Base-by-base conservation (phyloP, 352 stramenopile genomes). In the Globisporangium paddicum region DNA sequence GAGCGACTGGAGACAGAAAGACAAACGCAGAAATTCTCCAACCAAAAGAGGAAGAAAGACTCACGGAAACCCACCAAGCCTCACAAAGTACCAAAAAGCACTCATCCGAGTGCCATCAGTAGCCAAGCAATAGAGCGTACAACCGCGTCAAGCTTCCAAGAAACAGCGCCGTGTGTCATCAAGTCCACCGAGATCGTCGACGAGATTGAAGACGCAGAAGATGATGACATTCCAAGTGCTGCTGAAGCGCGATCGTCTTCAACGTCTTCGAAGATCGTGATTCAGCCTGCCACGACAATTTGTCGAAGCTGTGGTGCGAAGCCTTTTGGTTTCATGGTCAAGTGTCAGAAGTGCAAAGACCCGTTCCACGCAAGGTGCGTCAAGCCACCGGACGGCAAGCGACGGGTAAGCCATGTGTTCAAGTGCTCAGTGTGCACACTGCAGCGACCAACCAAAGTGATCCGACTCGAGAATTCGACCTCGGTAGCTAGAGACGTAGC, bases 261-360 rank as follows among this genome's bases (percentile, higher is more conserved):
- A 42, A 16, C 14, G 30, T 1, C 32, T 32, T 10, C 21, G 32
- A 55, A 55, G 35, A 32, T 42, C 21, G n/a, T 32, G 21, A 32
- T 42, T 14, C 32, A 41, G 9, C 49, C 19, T 30, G 19, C 11
- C 49, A 45, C n/a, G 21, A 32, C 49, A 32, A 55, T 41, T 25
- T 63, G 51, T 42, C 21, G 51, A 21, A 44, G 38, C 10, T 84
- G 74, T 54, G 21, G 64, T 11, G 41, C 78, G 48, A 64, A 80
- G 42, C 63, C 71, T 47, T 84, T 84, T 59, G 72, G 74, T 6
- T 81, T 84, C 38, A 84, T 84, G 74, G 67, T 84, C 5, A 64
- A 70, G 6, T 84, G 74, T 41, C 74, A 84, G 32, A 77, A 79
- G 50, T 84, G 74, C 67, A 72, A 76, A 40, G 60, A 77, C 34